Conservation (phyloP, 1,284 basidiomycete species). For the Leccinum proximum region DNA sequence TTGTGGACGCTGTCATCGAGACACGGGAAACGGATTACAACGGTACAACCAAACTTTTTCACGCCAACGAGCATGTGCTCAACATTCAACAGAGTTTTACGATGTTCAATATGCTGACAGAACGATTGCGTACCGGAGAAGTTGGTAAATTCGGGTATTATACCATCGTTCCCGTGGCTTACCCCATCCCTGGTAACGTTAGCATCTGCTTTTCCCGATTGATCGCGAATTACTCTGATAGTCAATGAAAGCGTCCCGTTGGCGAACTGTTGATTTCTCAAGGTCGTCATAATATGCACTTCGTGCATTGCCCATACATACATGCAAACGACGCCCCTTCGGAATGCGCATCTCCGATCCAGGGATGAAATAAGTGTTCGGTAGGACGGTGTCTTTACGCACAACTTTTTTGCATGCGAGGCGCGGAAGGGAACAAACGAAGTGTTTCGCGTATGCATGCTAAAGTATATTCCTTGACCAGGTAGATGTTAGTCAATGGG, state of each 20-base stretch:
- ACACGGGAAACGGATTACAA: conserved; percentile 84
- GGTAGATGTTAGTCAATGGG: neutral
- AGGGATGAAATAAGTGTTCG: conserved; percentile 32
- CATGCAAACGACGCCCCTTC: conserved; percentile 36
- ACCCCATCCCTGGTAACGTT: conserved; percentile 76
- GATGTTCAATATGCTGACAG: conserved; percentile 64
- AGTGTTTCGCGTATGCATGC: conserved; percentile 43
- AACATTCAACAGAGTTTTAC: conserved; percentile 42
- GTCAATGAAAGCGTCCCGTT: conserved; percentile 46
- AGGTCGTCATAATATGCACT: conserved; percentile 74
- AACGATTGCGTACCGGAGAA: conserved; percentile 51
- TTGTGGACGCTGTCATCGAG: conserved; percentile 67
- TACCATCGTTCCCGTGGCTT: conserved; percentile 74
- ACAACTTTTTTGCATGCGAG: conserved; percentile 41
- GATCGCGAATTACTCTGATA: conserved; percentile 4
- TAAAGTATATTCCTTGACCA: conserved; percentile 31
- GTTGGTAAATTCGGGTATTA: conserved; percentile 75
- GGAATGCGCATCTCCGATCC: conserved; percentile 35
- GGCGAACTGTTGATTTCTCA: conserved; percentile 57
- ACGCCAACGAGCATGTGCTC: neutral
- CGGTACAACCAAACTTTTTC: neutral
- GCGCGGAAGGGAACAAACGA: conserved; percentile 36
- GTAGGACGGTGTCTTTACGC: conserved; percentile 33
- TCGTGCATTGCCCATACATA: conserved; percentile 38
- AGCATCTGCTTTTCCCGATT: conserved; percentile 16